Conservation (phyloP, 73 alveolate species). For the Stentor roeselii region DNA sequence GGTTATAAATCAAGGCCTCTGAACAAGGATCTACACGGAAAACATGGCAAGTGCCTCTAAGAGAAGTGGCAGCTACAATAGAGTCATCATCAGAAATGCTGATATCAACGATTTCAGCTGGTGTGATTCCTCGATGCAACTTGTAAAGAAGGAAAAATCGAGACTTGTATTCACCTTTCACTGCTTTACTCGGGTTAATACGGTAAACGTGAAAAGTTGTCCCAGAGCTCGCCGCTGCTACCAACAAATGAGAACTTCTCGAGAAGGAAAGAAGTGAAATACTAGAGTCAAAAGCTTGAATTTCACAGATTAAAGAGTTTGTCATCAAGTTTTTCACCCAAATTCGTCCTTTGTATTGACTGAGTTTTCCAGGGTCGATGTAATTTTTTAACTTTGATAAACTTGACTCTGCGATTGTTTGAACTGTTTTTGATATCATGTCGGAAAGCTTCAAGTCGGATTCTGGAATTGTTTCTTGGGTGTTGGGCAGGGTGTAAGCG, state of each 20-base stretch:
- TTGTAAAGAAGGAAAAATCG: constrained; percentile 3
- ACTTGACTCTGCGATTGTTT: background rate
- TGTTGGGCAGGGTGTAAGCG: background rate
- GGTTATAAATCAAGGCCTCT: background rate
- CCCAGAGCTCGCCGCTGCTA: background rate
- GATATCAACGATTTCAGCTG: constrained; percentile 15
- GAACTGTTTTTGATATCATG: constrained; percentile 6
- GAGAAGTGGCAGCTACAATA: background rate
- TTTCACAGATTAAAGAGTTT: constrained; percentile 19
- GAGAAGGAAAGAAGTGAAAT: background rate
- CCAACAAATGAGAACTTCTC: background rate
- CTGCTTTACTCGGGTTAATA: background rate
- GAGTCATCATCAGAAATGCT: background rate
- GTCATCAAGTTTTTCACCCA: background rate
- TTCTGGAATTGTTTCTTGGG: background rate
- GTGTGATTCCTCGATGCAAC: constrained; percentile 14
- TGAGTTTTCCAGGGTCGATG: background rate
- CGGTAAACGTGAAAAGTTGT: constrained; percentile 13
- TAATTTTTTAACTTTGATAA: background rate
- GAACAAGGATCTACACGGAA: background rate
- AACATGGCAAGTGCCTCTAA: constrained; percentile 9
- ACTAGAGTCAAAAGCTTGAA: constrained; percentile 9
- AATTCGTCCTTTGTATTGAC: background rate
- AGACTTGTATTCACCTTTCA: background rate
- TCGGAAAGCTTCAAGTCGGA: background rate